Conservation (phyloP, 805 yeast species). For the Metahyphopichia silvanorum region DNA sequence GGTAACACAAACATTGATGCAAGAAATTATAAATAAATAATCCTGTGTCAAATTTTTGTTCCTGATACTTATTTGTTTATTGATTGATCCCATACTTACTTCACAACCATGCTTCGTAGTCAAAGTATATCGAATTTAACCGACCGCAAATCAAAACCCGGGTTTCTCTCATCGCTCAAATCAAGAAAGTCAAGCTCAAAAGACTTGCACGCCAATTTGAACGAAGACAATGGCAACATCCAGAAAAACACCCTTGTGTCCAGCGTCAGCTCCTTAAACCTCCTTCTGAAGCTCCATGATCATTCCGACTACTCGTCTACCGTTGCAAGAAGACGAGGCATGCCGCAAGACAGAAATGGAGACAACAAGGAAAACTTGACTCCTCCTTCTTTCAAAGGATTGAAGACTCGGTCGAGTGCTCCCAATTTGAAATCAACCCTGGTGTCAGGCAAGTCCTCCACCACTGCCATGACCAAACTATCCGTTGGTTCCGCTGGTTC, state of each 20-base stretch:
- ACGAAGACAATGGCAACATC: no score
- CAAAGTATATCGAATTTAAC: slow-evolving; percentile 21
- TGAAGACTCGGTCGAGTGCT: slow-evolving; percentile 19
- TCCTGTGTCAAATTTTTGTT: no score
- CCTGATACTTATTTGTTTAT: no score
- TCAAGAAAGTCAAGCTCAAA: slow-evolving; percentile 9
- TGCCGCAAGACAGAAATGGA: slow-evolving; percentile 2
- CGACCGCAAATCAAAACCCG: slow-evolving; percentile 13
- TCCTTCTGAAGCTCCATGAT: slow-evolving; percentile 6
- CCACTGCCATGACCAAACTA: not conserved
- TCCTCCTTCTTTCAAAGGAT: slow-evolving; percentile 3
- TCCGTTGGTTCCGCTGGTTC: no score
- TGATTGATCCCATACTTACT: not conserved
- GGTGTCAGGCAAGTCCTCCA: not conserved
- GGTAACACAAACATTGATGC: no score
- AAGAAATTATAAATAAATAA: no score
- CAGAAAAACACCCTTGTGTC: no score
- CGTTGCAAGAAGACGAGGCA: slow-evolving; percentile 6
- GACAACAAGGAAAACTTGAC: slow-evolving; percentile 12
- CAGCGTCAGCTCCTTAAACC: slow-evolving; percentile 9
- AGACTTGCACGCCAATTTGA: no score
- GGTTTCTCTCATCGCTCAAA: slow-evolving; percentile 14
- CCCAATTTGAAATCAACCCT: slow-evolving; percentile 14
- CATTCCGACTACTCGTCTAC: slow-evolving; percentile 7
- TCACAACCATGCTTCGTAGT: slow-evolving; percentile 20